phyloP scores from a whole-genome alignment of 2,329 filamentous ascomycete species.

The Fusarium miscanthi region DNA sequence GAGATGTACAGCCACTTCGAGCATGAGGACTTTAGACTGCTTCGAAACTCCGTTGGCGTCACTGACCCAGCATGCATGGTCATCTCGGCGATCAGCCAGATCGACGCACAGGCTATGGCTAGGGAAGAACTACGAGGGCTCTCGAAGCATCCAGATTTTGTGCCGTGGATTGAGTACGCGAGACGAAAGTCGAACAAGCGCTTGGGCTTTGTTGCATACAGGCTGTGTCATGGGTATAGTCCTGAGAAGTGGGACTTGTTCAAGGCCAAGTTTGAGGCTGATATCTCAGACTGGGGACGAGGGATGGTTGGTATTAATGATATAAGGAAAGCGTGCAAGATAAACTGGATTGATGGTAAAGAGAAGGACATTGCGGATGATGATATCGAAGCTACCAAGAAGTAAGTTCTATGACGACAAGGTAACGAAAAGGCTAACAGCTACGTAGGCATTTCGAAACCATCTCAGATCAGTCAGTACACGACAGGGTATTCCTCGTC shows the following conservation, averaged over 20 bases:
- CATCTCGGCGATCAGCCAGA: neutral
- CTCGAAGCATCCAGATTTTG: neutral
- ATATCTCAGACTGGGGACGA: conserved; percentile 43
- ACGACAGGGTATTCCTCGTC: conserved; percentile 21
- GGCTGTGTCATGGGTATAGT: conserved; percentile 30
- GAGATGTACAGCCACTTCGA: neutral
- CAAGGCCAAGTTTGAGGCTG: conserved; percentile 40
- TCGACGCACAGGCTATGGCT: conserved; percentile 18
- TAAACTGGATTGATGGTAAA: conserved; percentile 40
- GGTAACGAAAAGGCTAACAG: neutral
- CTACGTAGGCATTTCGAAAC: conserved; percentile 10
- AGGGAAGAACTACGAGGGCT: conserved; percentile 29
- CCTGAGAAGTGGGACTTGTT: conserved; percentile 43
- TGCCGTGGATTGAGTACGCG: conserved; percentile 25
- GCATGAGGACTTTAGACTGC: neutral
- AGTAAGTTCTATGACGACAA: conserved; percentile 9
- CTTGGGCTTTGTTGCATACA: conserved; percentile 33
- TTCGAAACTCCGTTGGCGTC: accelerated
- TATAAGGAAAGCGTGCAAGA: conserved; percentile 25
- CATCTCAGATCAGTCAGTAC: neutral
- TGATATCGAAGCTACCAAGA: conserved; percentile 37
- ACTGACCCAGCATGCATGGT: conserved; percentile 19
- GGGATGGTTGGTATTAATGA: conserved; percentile 10
- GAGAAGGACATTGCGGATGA: conserved; percentile 26
- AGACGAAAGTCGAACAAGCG: neutral